phyloP scores from a whole-genome alignment of 129 eudicot genomes.

The Artemisia tridentata region DNA sequence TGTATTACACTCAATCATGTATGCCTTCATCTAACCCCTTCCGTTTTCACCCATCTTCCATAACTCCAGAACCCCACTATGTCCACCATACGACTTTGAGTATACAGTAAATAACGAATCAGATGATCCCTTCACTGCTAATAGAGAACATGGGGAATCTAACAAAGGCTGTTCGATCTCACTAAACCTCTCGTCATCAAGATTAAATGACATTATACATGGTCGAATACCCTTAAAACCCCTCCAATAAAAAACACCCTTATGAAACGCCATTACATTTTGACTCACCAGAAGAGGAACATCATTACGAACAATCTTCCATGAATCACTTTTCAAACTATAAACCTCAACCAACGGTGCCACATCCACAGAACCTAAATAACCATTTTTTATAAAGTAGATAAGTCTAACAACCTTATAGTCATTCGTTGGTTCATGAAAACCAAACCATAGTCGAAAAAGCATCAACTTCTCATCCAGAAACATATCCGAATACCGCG shows the following conservation, averaged over 20 bases:
- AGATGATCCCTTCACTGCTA: slow-evolving; percentile 21
- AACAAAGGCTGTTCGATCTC: slow-evolving; percentile 26
- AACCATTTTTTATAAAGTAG: slow-evolving; percentile 9
- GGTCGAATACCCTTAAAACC: slow-evolving; percentile 21
- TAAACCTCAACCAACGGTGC: slow-evolving; percentile 28
- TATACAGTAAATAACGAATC: slow-evolving; percentile 17
- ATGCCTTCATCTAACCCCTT: slow-evolving; percentile 16
- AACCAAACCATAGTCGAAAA: slow-evolving; percentile 19
- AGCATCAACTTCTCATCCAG: slow-evolving; percentile 15
- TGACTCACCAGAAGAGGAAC: slow-evolving; percentile 18
- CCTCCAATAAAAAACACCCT: slow-evolving; percentile 28
- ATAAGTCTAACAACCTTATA: slow-evolving; percentile 21
- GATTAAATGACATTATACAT: slow-evolving; percentile 24
- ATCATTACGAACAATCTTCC: slow-evolving; percentile 20
- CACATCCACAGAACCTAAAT: slow-evolving; percentile 6
- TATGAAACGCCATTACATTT: slow-evolving; percentile 15
- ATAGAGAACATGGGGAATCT: slow-evolving; percentile 24
- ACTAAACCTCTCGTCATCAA: slow-evolving; percentile 16
- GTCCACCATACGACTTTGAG: slow-evolving; percentile 19
- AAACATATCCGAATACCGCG: slow-evolving; percentile 9
- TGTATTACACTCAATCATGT: slow-evolving; percentile 20
- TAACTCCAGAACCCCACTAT: slow-evolving; percentile 21
- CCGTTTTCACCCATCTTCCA: slow-evolving; percentile 22
- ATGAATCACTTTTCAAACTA: slow-evolving; percentile 25
- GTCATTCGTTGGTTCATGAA: slow-evolving; percentile 21